Evolutionary conservation across 441 rosid genomes (phyloP).

Genomic region (Metrosideros polymorpha): DNA sequence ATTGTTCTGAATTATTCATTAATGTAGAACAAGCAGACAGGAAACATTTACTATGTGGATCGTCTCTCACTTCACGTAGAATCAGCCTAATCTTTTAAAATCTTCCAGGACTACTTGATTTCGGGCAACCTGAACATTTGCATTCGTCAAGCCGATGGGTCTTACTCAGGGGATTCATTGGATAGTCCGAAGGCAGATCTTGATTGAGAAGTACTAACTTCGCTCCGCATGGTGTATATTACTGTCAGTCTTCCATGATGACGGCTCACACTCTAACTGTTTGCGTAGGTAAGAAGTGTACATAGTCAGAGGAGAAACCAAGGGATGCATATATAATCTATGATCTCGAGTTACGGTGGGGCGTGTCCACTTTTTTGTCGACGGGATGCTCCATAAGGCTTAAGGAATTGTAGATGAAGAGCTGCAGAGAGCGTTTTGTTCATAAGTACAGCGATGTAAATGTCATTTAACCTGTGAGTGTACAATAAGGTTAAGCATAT

Average conservation of each 20-base stretch:
- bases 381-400: background rate
- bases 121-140: slow-evolving; percentile 37
- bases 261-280: background rate
- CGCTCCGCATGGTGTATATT: background rate
- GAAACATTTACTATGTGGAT: background rate
- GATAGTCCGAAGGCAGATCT: slow-evolving; percentile 20
- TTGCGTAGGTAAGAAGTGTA: background rate
- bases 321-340: background rate
- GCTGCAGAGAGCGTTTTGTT: background rate
- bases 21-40: background rate
- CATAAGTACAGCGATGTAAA: background rate
- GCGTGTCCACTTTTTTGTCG: background rate
- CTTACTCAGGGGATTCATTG: slow-evolving; percentile 19
- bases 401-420: background rate
- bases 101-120: slow-evolving; percentile 31
- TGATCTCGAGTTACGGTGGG: background rate
- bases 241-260: background rate
- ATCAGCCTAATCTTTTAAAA: slow-evolving; percentile 4
- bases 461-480: background rate
- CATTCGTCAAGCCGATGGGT: slow-evolving; percentile 37
- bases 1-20: background rate
- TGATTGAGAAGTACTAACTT: background rate
- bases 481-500: background rate
- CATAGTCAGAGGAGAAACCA: background rate
- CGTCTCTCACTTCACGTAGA: background rate